phyloP scores from a whole-genome alignment of 306 rosid species.

The Fagus crenata region DNA sequence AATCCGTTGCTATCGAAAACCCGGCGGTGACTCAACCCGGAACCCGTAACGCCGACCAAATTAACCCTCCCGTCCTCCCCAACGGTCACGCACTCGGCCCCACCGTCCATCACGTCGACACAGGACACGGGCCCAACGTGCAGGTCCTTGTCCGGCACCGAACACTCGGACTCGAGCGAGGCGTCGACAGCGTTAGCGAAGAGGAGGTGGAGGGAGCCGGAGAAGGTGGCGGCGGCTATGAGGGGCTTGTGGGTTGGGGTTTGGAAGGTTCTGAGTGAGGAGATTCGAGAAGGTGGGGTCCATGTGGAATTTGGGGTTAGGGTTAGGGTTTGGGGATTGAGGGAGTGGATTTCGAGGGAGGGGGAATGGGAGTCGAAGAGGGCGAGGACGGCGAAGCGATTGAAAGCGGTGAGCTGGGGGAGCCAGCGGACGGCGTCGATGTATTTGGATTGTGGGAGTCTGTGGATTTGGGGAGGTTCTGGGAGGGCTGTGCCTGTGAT shows the following conservation, averaged over 20 bases:
- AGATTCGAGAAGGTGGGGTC: conserved; percentile 59
- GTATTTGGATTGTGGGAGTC: conserved; percentile 67
- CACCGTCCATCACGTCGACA: conserved; percentile 66
- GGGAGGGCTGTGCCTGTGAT: conserved; percentile 37
- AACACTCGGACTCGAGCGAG: conserved; percentile 47
- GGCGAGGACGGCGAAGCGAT: conserved; percentile 66
- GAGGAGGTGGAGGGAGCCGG: conserved; percentile 72
- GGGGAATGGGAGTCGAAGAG: conserved; percentile 60
- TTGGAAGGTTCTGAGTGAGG: conserved; percentile 58
- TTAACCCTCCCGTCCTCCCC: conserved; percentile 87
- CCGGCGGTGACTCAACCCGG: conserved; percentile 45
- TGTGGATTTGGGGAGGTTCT: conserved; percentile 47
- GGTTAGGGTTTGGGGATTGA: conserved; percentile 39
- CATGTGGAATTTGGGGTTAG: conserved; percentile 53
- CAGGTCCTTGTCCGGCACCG: conserved; percentile 52
- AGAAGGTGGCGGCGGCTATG: conserved; percentile 52
- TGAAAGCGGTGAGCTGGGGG: conserved; percentile 60
- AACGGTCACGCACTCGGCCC: conserved; percentile 67
- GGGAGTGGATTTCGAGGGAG: conserved; percentile 57
- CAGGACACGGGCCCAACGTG: conserved; percentile 52
- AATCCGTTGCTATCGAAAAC: conserved; percentile 75
- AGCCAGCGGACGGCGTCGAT: conserved; percentile 85
- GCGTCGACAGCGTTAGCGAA: conserved; percentile 49
- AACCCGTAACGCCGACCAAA: conserved; percentile 52
- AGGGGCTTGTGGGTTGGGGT: conserved; percentile 48